Conservation (phyloP, 2,329 filamentous ascomycete genomes). For the Fonsecaea erecta region DNA sequence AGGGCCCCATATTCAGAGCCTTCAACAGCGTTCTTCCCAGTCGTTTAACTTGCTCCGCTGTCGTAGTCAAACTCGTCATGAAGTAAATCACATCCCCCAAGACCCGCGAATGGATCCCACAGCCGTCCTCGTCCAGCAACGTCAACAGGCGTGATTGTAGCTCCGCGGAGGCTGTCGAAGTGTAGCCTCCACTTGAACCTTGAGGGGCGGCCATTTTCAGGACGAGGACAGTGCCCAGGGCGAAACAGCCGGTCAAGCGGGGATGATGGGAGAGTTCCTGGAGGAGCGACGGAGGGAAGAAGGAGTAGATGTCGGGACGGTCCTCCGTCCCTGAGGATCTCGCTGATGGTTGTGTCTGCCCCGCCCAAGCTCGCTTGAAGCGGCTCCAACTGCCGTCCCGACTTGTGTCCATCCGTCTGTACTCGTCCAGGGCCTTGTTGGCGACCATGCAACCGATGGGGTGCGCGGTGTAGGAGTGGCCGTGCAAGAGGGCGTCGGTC, state of each 20-base stretch:
- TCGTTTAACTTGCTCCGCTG: constrained; percentile 40
- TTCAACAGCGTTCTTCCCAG: constrained; percentile 29
- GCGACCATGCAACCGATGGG: constrained; percentile 80
- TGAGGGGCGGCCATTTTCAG: constrained; percentile 60
- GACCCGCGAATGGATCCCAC: constrained; percentile 63
- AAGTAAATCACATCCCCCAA: constrained; percentile 66
- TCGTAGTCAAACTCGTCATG: constrained; percentile 62
- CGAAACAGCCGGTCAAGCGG: constrained; percentile 69
- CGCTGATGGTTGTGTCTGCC: too few species aligned
- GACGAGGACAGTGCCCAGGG: constrained; percentile 74
- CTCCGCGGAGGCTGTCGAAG: constrained; percentile 59
- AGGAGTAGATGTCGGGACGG: constrained; percentile 65
- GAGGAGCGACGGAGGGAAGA: constrained; percentile 69
- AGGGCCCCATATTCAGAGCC: constrained; percentile 31
- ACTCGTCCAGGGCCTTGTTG: constrained; percentile 64
- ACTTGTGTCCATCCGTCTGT: constrained; percentile 62
- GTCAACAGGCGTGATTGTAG: constrained; percentile 57
- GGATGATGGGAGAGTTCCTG: constrained; percentile 60
- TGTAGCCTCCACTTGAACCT: constrained; percentile 60
- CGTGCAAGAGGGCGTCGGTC: constrained; percentile 77
- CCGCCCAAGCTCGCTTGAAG: neutral
- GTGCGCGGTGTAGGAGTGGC: constrained; percentile 86
- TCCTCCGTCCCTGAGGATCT: neutral
- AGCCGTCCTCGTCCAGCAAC: constrained; percentile 43
- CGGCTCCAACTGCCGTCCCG: neutral